A percentile compares a stretch with the other conserved stretches of the same genome.
These are phyloP conservation scores for Trichoderma asperelloides DNA, from an alignment of 495 filamentous ascomycete species.

Conservation along the genomic window DNA sequence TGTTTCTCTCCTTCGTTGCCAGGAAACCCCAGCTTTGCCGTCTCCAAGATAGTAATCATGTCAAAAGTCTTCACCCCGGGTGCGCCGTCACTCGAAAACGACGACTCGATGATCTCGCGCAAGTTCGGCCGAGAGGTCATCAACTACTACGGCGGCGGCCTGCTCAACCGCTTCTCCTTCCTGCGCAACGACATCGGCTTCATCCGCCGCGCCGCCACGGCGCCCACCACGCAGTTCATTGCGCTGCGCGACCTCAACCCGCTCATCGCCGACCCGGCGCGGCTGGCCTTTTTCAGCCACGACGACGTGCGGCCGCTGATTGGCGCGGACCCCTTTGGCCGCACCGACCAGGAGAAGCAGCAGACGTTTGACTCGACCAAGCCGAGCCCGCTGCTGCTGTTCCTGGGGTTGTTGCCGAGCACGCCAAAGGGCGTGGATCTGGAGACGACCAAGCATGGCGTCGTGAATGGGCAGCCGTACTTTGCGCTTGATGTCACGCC, in stretches of 20 bases:
- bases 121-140: conserved; percentile 85
- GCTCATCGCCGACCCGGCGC: conserved; percentile 43
- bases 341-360: conserved; percentile 64
- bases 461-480: conserved; percentile 67
- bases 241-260: conserved; percentile 74
- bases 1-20: neutral
- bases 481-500: conserved; percentile 89
- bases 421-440: conserved; percentile 46
- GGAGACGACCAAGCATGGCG: conserved; percentile 27
- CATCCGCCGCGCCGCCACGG: conserved; percentile 63
- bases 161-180: conserved; percentile 65
- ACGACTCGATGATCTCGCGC: conserved; percentile 74
- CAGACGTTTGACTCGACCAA: conserved; percentile 60
- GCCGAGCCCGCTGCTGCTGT: conserved; percentile 62
- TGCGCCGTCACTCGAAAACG: conserved; percentile 43
- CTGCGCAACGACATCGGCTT: conserved; percentile 72
- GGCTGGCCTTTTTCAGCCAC: conserved; percentile 54
- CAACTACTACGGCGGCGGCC: conserved; percentile 87
- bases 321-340: conserved; percentile 58
- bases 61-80: conserved; percentile 15
- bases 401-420: conserved; percentile 55
- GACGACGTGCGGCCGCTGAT: conserved; percentile 61
- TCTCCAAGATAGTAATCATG: neutral
- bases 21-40: neutral
- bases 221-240: conserved; percentile 62